These are phyloP conservation scores for Solanum bulbocastanum DNA, from an alignment of 257 asterid genomes.

Conservation along the genomic window DNA sequence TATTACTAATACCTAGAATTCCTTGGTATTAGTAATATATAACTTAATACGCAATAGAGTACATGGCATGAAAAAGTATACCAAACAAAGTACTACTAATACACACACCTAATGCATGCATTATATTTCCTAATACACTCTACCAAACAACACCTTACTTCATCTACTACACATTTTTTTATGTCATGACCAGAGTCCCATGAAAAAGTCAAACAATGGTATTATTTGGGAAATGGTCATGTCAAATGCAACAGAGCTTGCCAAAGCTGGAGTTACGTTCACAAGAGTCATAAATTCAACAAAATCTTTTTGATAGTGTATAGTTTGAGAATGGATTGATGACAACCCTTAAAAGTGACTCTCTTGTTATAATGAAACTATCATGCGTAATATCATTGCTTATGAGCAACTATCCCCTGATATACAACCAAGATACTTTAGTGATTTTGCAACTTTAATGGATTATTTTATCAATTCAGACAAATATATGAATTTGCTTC, in stretches of 20 bases:
- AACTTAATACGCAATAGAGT: no score
- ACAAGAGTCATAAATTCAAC: neutral
- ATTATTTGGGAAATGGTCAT: neutral
- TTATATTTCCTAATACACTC: no score
- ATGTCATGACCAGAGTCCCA: no score
- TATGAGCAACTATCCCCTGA: conserved; percentile 4
- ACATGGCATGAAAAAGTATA: no score
- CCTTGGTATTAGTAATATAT: no score
- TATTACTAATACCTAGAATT: no score
- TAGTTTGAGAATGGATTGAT: neutral
- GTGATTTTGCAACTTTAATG: conserved; percentile 1
- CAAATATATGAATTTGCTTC: neutral
- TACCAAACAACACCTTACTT: neutral
- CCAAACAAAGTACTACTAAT: no score
- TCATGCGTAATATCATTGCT: conserved; percentile 11
- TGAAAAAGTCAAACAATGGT: no score
- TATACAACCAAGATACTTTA: neutral
- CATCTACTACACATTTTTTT: neutral
- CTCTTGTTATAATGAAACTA: neutral
- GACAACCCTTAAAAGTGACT: neutral
- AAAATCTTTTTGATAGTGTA: neutral
- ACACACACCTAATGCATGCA: no score
- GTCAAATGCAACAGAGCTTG: neutral
- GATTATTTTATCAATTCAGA: conserved; percentile 1
- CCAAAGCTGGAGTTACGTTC: neutral